Base-by-base conservation (phyloP, 768 basidiomycete genomes). In the Lactifluus rugatus region DNA sequence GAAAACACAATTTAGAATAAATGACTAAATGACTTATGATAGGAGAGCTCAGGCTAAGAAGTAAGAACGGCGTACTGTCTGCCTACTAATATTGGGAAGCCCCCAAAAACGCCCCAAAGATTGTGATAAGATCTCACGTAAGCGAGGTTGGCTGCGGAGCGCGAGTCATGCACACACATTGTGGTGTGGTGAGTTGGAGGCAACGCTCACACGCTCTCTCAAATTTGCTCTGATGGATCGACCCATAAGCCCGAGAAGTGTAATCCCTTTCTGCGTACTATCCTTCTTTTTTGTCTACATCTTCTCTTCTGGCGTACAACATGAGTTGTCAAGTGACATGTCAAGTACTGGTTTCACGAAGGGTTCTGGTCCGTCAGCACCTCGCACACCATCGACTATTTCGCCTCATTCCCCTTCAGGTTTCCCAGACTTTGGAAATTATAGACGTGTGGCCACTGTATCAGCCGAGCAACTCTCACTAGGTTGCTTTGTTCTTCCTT, bases 401-500 rank as follows among this genome's bases (percentile, higher is more conserved):
- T 31, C 23, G 1, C 4, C 47, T 41, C 16, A 26, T 48, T 17
- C 26, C 16, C 3, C 26, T 26, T 2, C 41, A 79, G 77, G 69
- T 7, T 66, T 75, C 58, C 81, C 83, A 5, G 81, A 86, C 66
- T 83, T 88, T 60, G 74, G 80, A 54, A 72, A 70, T 37, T 84
- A 83, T 62, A 69, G 66, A 7, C 64, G 68, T 5, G 58, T 78
- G 1, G 66, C 69, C 16, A 80, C 73, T 0, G 68, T 89, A 11
- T 67, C 76, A 9, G 58, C 64, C 5, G 64, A 75, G 3, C 72
- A 83, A 52, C 82, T 87, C 66, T 82, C 84, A 32, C 69, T 78
- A 61, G 71, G 85, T 86, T 61, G 55, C 68, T 60, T 56, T 48
- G n/a, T 6, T 19, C 26, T 16, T 16, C 5, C 11, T 23, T 23